Percentiles rank a stretch among this genome's conserved stretches.
These are phyloP conservation scores for Entophlyctis luteolus DNA, from an alignment of 192 early-diverging fungal genomes.

Conservation along the genomic window DNA sequence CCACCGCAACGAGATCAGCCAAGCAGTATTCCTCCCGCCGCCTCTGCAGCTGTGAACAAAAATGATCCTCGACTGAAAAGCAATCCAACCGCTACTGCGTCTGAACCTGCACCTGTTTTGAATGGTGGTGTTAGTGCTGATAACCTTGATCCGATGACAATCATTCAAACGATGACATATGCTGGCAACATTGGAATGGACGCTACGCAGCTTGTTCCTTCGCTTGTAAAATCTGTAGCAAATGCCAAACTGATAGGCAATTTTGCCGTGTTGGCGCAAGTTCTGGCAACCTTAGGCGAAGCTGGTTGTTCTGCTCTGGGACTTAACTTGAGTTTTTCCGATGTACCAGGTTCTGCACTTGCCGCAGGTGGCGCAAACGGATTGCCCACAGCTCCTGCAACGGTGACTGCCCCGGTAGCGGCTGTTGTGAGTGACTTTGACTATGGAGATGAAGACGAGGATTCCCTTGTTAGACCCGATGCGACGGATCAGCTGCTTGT, in stretches of 20 bases:
- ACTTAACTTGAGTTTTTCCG: background rate
- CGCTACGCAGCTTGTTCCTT: background rate
- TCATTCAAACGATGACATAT: constrained; percentile 4
- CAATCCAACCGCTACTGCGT: background rate
- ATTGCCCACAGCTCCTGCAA: background rate
- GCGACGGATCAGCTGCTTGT: background rate
- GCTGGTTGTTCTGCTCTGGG: constrained; percentile 3
- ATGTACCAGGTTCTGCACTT: background rate
- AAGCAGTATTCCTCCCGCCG: background rate
- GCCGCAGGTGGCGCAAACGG: background rate
- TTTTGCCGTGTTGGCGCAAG: background rate
- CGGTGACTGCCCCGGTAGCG: too few relatives aligned
- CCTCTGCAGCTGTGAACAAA: constrained; percentile 2
- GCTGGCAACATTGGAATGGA: background rate
- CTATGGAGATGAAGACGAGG: constrained; percentile 20
- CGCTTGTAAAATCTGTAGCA: background rate
- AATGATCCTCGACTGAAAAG: constrained; percentile 15
- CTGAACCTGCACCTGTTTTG: background rate
- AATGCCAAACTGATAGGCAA: background rate
- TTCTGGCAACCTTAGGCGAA: background rate
- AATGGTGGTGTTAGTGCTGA: background rate
- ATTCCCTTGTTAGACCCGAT: background rate
- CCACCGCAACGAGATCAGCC: background rate
- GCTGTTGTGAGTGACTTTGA: constrained; percentile 11
- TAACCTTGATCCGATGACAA: constrained; percentile 7